A percentile compares a stretch with the other conserved stretches of the same genome.
Evolutionary conservation across 108 stramenopile genomes (phyloP).

Genomic region (Pseudonitzschia multiseries): DNA sequence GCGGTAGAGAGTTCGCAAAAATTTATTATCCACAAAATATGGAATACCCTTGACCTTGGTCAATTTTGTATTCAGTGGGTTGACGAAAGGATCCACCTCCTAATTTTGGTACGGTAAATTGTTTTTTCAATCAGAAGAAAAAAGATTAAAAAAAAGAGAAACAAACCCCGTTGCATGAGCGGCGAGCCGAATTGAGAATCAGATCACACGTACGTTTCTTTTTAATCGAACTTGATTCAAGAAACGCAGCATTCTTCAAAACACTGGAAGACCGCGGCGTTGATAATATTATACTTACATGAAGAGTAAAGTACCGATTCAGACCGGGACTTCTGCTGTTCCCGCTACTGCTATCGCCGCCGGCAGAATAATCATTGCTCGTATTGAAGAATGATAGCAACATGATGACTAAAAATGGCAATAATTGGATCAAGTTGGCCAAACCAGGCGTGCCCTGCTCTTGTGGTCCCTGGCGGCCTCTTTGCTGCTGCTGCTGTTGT

Average conservation of each 20-base stretch:
- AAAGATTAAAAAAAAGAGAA: too few relatives aligned
- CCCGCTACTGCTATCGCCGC: neutral
- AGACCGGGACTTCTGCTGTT: conserved; percentile 38
- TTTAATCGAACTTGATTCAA: neutral
- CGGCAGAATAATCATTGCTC: conserved; percentile 13
- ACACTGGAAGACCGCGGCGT: neutral
- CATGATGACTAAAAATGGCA: conserved; percentile 77
- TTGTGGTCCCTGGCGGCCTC: conserved; percentile 25
- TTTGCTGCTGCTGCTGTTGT: conserved; percentile 29
- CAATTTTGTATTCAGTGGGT: conserved; percentile 68
- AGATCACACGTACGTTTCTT: neutral
- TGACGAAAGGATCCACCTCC: conserved; percentile 62
- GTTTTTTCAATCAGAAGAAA: too few relatives aligned
- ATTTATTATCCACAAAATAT: conserved; percentile 82
- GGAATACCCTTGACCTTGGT: conserved; percentile 85
- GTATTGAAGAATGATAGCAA: conserved; percentile 68
- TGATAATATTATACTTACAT: conserved; percentile 50
- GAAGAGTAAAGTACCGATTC: conserved; percentile 80
- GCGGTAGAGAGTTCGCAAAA: conserved; percentile 71
- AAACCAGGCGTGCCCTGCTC: conserved; percentile 35
- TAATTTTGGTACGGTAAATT: conserved; percentile 17
- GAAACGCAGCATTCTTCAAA: neutral
- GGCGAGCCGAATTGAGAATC: neutral
- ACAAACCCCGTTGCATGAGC: neutral
- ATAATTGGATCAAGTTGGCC: conserved; percentile 49